Base-by-base conservation (phyloP, 1,284 basidiomycete genomes). In the Ceratobasidium sp. region DNA sequence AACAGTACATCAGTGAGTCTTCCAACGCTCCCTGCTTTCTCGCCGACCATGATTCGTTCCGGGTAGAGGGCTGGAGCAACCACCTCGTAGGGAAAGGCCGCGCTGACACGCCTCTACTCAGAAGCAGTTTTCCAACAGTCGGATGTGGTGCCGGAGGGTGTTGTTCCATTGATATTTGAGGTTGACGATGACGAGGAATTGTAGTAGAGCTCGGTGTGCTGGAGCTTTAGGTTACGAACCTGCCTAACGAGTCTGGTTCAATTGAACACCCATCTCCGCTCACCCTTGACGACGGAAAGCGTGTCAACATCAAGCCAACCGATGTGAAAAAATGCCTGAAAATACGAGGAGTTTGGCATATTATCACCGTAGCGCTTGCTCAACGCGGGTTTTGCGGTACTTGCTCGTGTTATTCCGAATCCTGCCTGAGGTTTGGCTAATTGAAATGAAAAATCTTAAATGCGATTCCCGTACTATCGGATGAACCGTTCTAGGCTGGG, bases 101-200 rank as follows among this genome's bases (percentile, higher is more conserved):
- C n/a, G n/a, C n/a, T n/a, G n/a, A n/a, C n/a, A n/a, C n/a, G n/a
- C n/a, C n/a, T n/a, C n/a, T n/a, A n/a, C n/a, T n/a, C n/a, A n/a
- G n/a, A n/a, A n/a, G n/a, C n/a, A n/a, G n/a, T n/a, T n/a, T n/a
- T n/a, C n/a, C n/a, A n/a, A n/a, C 66, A 4, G 24, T 72, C 16
- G 69, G 69, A 9, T 72, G 62, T 34, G 69, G 69, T 3, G 41
- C 69, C 27, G 69, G 69, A n/a, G n/a, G 69, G 69, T 6, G 56
- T 6, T 13, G 19, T 24, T 13, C 69, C 69, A 4, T 39, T 72
- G n/a, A 8, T 16, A 1, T 72, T 61, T 46, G 48, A 49, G 29
- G 27, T 72, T 4, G 46, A 39, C 19, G 19, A 49, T 19, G 43
- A 51, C 29, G 22, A 62, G 6, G 31, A 61, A 19, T 19, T 62